These are phyloP conservation scores for Trifolium subterraneum DNA, from an alignment of 306 rosid species.

Conservation along the genomic window DNA sequence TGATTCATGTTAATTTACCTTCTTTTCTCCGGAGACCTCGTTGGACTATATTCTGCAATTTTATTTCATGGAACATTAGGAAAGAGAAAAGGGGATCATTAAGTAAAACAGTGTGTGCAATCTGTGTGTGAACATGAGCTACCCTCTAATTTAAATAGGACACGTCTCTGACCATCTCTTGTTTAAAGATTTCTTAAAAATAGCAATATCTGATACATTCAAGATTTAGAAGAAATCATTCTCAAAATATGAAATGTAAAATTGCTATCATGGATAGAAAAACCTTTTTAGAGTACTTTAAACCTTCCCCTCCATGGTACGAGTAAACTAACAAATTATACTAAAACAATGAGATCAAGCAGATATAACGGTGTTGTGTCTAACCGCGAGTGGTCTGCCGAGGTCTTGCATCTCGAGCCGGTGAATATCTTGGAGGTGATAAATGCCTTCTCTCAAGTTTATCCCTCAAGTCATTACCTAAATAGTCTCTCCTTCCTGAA, in stretches of 20 bases:
- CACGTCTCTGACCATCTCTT: constrained; percentile 7
- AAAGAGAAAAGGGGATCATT: constrained; percentile 34
- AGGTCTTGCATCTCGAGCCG: constrained; percentile 70
- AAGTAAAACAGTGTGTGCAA: constrained; percentile 28
- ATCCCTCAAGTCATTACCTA: constrained; percentile 78
- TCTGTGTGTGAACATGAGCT: background rate
- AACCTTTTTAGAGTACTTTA: constrained; percentile 6
- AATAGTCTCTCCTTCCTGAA: constrained; percentile 76
- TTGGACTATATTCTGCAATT: constrained; percentile 74
- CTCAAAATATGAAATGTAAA: constrained; percentile 29
- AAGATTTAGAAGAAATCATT: constrained; percentile 33
- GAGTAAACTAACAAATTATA: constrained; percentile 27
- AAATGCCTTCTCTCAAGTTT: constrained; percentile 74
- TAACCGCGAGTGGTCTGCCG: constrained; percentile 64
- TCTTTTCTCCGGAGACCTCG: constrained; percentile 63
- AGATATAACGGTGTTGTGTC: constrained; percentile 42
- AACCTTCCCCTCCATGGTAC: constrained; percentile 16
- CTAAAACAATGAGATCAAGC: constrained; percentile 28
- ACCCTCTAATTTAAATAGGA: background rate
- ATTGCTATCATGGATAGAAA: constrained; percentile 32
- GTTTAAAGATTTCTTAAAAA: constrained; percentile 22
- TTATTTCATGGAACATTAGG: constrained; percentile 47
- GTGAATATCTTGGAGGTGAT: constrained; percentile 67
- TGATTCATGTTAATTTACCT: constrained; percentile 53
- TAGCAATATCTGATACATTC: background rate